phyloP scores from a whole-genome alignment of 495 filamentous ascomycete genomes.

The Alectoria sarmentosa region DNA sequence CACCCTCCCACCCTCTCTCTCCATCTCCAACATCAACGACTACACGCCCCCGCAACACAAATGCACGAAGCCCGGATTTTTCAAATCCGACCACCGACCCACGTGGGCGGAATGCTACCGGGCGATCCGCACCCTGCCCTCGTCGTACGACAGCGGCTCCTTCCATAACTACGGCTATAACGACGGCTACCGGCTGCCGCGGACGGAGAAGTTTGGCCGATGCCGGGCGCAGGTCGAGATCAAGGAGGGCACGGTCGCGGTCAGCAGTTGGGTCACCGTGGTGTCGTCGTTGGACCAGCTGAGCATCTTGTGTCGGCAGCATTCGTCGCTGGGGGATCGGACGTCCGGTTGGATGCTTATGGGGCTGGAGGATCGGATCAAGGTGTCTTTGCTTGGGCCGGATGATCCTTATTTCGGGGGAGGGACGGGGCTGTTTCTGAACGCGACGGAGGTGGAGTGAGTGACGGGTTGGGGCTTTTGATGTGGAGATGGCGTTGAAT shows the following conservation, averaged over 20 bases:
- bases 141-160: neutral
- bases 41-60: neutral
- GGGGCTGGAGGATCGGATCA: neutral
- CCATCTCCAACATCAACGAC: neutral
- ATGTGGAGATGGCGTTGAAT: neutral
- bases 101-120: neutral
- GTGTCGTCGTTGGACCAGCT: neutral
- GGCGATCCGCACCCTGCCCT: neutral
- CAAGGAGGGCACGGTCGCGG: rapidly evolving
- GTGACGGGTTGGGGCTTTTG: neutral
- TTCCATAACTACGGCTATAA: neutral
- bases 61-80: neutral
- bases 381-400: neutral
- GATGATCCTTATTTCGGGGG: neutral
- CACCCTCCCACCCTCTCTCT: neutral
- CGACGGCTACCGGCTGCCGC: neutral
- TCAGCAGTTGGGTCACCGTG: neutral
- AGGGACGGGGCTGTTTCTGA: neutral
- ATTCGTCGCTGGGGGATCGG: neutral
- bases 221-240: neutral
- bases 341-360: neutral
- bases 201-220: neutral
- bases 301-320: neutral
- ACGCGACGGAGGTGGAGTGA: neutral
- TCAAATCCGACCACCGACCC: neutral